These are phyloP conservation scores for Solanum infundibuliforme DNA, from an alignment of 257 asterid species.

Conservation along the genomic window DNA sequence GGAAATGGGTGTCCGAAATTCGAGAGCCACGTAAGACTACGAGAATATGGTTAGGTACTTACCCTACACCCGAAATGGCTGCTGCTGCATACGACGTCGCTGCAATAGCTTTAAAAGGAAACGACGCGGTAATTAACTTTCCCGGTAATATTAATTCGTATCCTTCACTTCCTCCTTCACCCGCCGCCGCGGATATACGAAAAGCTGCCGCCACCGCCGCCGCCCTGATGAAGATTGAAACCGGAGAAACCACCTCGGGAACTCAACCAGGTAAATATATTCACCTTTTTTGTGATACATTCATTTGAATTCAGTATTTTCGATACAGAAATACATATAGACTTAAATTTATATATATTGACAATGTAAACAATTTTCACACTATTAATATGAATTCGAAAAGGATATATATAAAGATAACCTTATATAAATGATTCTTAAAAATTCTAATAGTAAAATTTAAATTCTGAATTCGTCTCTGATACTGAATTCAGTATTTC, in stretches of 20 bases:
- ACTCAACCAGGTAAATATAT: not conserved
- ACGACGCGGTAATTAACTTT: conserved; percentile 25
- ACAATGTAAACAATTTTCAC: not conserved
- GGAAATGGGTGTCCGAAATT: conserved; percentile 47
- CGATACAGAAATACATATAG: accelerated
- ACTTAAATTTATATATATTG: not conserved
- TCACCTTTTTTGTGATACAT: not conserved
- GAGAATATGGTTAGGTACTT: conserved; percentile 41
- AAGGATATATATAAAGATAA: no score
- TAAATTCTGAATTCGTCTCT: not conserved
- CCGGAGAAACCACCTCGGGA: not conserved
- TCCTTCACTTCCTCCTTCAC: conserved; percentile 28
- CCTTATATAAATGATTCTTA: not conserved
- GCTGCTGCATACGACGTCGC: conserved; percentile 42
- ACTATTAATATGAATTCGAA: no score
- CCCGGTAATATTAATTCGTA: conserved; percentile 22
- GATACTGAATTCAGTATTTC: not conserved
- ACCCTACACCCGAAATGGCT: conserved; percentile 38
- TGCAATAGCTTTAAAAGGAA: conserved; percentile 29
- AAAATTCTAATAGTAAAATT: no score
- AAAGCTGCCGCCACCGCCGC: conserved; percentile 45
- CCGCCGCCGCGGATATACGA: conserved; percentile 31
- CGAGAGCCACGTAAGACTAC: conserved; percentile 37
- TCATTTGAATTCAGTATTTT: not conserved
- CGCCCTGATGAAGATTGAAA: conserved; percentile 20